Percentiles rank a stretch among this genome's conserved stretches.
Conservation (phyloP, 768 basidiomycete species). For the Lactifluus volemus region DNA sequence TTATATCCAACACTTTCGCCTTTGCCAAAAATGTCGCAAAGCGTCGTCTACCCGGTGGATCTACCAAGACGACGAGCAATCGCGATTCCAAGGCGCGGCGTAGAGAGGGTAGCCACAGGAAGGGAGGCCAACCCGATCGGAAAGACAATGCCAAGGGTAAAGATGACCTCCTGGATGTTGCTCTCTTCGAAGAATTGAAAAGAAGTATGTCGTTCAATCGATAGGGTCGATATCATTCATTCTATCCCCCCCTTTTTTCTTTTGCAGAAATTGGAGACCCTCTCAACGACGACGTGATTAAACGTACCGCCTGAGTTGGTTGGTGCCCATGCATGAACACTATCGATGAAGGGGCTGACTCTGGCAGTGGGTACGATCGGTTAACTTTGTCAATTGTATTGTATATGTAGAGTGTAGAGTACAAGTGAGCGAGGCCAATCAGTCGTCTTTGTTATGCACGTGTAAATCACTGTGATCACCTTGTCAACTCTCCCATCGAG, state of each 20-base stretch:
- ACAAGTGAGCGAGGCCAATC: slow-evolving; percentile 18
- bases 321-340: neutral
- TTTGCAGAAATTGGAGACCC: slow-evolving; percentile 26
- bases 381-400: neutral
- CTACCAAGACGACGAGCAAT: slow-evolving; percentile 12
- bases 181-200: slow-evolving; percentile 13
- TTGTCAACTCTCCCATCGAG: too few relatives aligned
- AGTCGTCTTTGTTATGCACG: neutral
- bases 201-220: slow-evolving; percentile 2
- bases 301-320: slow-evolving; percentile 17
- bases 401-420: neutral
- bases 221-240: neutral
- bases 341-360: neutral
- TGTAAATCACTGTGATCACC: too few relatives aligned
- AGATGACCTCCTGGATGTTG: slow-evolving; percentile 16
- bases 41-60: slow-evolving; percentile 16
- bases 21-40: slow-evolving; percentile 12
- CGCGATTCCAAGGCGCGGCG: slow-evolving; percentile 20
- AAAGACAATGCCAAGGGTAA: slow-evolving; percentile 7
- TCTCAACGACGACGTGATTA: slow-evolving; percentile 23
- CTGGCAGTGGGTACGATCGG: neutral
- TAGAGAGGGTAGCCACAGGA: slow-evolving; percentile 12
- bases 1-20: neutral
- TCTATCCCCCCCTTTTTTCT: neutral
- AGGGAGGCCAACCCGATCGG: slow-evolving; percentile 12